Conservation (phyloP, 257 asterid species). For the Scutellaria minor region DNA sequence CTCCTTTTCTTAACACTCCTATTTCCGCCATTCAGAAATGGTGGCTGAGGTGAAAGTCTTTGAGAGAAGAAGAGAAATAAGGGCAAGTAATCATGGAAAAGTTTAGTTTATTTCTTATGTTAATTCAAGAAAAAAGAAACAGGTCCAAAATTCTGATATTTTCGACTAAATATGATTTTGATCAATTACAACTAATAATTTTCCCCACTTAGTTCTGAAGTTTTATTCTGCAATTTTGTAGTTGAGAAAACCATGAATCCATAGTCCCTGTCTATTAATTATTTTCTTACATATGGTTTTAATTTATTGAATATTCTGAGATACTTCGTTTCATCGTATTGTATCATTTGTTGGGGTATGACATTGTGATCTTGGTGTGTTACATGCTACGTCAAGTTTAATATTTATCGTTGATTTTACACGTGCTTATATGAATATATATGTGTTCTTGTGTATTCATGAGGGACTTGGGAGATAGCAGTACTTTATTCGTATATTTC, state of each 20-base stretch:
- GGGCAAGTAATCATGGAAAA: background rate
- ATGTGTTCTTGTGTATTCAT: too few species aligned
- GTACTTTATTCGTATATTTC: too few species aligned
- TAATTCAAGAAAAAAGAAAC: background rate
- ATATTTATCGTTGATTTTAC: too few species aligned
- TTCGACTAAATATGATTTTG: conserved; percentile 9
- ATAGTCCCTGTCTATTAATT: background rate
- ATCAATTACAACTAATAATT: conserved; percentile 28
- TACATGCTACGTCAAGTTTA: too few species aligned
- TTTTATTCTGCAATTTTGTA: background rate
- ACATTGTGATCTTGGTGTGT: too few species aligned
- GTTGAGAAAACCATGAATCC: background rate
- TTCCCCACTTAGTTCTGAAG: conserved; percentile 1
- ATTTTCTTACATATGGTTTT: too few species aligned
- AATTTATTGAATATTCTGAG: too few species aligned
- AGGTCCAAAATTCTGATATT: conserved; percentile 18
- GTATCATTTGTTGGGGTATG: too few species aligned
- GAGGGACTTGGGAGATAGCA: too few species aligned
- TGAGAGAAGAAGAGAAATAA: background rate
- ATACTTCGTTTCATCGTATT: too few species aligned
- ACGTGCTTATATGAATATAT: too few species aligned
- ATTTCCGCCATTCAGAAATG: conserved; percentile 62
- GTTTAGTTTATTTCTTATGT: background rate
- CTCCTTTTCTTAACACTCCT: conserved; percentile 71
- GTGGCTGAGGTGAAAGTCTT: conserved; percentile 66